These are phyloP conservation scores for Phoma herbarum DNA, from an alignment of 2,329 filamentous ascomycete species.

Conservation along the genomic window DNA sequence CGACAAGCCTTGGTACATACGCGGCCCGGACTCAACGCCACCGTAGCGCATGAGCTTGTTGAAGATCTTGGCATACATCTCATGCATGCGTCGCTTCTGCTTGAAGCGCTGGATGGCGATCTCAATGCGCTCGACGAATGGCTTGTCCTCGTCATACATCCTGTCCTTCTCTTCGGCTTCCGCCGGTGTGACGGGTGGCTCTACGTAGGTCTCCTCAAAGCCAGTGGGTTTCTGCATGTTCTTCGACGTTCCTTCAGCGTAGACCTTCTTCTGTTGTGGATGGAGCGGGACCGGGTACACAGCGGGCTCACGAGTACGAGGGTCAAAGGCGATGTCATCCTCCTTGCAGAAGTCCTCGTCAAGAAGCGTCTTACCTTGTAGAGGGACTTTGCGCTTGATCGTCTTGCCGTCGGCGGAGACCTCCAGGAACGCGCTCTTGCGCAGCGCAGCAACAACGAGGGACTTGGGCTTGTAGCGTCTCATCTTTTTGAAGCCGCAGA, in stretches of 20 bases:
- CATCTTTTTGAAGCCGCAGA: conserved; percentile 58
- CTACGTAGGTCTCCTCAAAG: conserved; percentile 76
- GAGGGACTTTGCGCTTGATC: conserved; percentile 54
- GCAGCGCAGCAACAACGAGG: conserved; percentile 53
- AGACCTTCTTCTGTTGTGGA: conserved; percentile 41
- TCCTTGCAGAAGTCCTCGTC: conserved; percentile 40
- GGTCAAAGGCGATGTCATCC: conserved; percentile 44
- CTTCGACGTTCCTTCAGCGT: conserved; percentile 52
- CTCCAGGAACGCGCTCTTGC: conserved; percentile 54
- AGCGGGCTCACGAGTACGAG: conserved; percentile 33
- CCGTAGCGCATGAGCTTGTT: conserved; percentile 83
- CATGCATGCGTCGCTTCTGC: conserved; percentile 75
- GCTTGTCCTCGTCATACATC: conserved; percentile 68
- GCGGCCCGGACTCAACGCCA: conserved; percentile 72
- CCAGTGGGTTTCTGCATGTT: conserved; percentile 56
- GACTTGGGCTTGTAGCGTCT: conserved; percentile 53
- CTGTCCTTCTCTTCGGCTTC: conserved; percentile 72
- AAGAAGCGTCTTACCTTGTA: conserved; percentile 43
- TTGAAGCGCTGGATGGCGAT: conserved; percentile 84
- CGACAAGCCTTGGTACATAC: conserved; percentile 70
- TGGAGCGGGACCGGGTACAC: conserved; percentile 36
- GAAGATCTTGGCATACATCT: conserved; percentile 71
- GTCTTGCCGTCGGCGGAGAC: conserved; percentile 53
- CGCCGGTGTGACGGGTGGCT: conserved; percentile 77
- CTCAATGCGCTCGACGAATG: conserved; percentile 75